Evolutionary conservation across 768 basidiomycete species (phyloP), one percentile per base, ranked within the genome.

Genomic region (Trametes maxima): DNA sequence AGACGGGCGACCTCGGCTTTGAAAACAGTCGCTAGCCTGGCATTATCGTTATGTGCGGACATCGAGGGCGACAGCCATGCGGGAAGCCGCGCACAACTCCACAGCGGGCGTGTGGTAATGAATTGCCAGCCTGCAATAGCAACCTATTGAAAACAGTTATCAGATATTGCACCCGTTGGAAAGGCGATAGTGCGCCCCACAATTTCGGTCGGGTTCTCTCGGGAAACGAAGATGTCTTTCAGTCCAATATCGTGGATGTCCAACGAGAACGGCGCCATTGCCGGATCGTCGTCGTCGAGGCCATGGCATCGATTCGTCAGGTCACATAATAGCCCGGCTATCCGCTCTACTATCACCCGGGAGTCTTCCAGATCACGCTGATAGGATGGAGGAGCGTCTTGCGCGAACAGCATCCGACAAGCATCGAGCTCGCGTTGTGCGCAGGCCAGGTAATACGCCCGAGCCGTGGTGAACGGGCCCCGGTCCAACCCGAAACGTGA

Each of bases 351-450:
- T 35, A 61, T 68, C 37, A 72, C 51, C 42, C 70, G 65, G 24
- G 63, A 64, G 25, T 70, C 73, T 25, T 72, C 70, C 14, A 75
- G 62, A 19, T 69, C 63, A 2, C 62, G 66, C 51, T 75, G 71
- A 61, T 75, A 76, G 11, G 68, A 66, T 7, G 66, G 66, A 16
- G 73, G 70, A 5, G 72, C 70, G 39, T 70, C 71, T 51, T 73
- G 72, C 1, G 71, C 63, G 54, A 72, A 71, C 21, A 74, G 69
- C 24, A 66, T 69, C n/a, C 71, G 69, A 13, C 70, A 60, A 37
- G 65, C 70, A 16, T 74, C 75, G 25, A 74, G 65, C 57, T 76
- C 75, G 16, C 75, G 68, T 55, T 76, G 75, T 1, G 75, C 72
- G 49, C 75, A 75, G 10, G 75, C 75, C 10, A 63, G 52, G 56